Base-by-base conservation (phyloP, 768 basidiomycete genomes). In the Lentinus brumalis region DNA sequence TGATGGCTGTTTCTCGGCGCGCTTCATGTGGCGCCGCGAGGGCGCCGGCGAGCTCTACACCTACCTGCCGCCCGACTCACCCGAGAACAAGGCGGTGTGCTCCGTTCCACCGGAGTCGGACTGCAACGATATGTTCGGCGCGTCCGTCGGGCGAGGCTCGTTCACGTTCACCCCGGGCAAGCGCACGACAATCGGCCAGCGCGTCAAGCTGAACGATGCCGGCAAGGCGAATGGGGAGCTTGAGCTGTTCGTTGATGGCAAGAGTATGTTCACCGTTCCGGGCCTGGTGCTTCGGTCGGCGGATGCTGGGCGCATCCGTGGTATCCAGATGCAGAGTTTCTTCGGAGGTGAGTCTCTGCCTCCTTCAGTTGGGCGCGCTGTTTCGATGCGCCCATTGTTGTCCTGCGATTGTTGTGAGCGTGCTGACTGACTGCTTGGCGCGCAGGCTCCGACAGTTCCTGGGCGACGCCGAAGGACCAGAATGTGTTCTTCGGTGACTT, bases 321-420 rank as follows among this genome's bases (percentile, higher is more conserved):
- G 89, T n/a, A 83, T 89, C 58, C 84, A 84, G 71, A 82, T 86
- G 78, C 86, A 90, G 75, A 87, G 88, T 12, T 91, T 91, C 81
- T 91, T 91, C 64, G 88, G 88, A 47, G 86, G 85, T 81, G 68
- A 61, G 77, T 74, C 63, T 56, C 47, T 32, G 30, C 15, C 70
- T 56, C 68, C 66, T 40, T 42, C 40, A 44, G 42, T 18, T 16
- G 54, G 40, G 52, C 26, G 12, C 2, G 50, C 31, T 14, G 53
- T 57, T 21, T 47, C 32, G 47, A 42, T 15, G 15, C 42, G 32
- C 52, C 21, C 42, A 26, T 21, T 18, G 42, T 16, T 29, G 21
- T 49, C 21, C 26, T 51, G 29, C 29, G 10, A 35, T 29, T 35
- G 32, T 16, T 51, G 11, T 16, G 32, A 30, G 50, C 42, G 15